Base-by-base conservation (phyloP, 371 early-diverging fungal species). In the Mucor racemosus region DNA sequence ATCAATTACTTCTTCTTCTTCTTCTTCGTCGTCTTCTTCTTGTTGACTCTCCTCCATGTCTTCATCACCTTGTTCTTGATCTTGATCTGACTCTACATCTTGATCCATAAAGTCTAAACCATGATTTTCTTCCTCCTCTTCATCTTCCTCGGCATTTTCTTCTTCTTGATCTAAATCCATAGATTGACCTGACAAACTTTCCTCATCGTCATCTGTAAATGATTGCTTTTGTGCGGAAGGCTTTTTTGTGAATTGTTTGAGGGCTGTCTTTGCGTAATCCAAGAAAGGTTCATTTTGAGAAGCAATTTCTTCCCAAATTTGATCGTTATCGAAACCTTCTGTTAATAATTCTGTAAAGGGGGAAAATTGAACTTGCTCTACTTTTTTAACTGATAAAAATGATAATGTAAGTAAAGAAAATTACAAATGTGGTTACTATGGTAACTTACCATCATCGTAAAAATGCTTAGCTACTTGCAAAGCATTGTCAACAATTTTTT, bases 261-360 rank as follows among this genome's bases (percentile, higher is more conserved):
- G 66, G 44, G 84, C 75, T 10, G 80, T 39, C 48, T 78, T 79
- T 19, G 90, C 79, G 67, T 86, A 89, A 33, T 85, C 77, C n/a
- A 94, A 69, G 65, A 95, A 90, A 0, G 94, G 93, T 64, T 86
- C 84, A 73, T 96, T 96, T 66, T 91, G 91, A 66, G 93, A 75
- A 44, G 91, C 89, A 62, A 97, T 84, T 74, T 95, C 92, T 80
- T 95, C 95, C 98, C 98, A 97, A 58, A 97, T 89, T 84, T 95
- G 96, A 65, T 92, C 90, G 50, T 85, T 77, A 71, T 95, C 94
- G 69, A 94, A 94, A 0, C 94, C 95, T 42, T 93, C 90, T 5
- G 85, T 80, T 33, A 88, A 80, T 6, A 95, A 72, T 58, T 87
- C 88, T 35, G 74, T 64, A 40, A 92, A 81, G 6, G 89, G 90